Evolutionary conservation across 2,329 filamentous ascomycete genomes (phyloP).

Genomic region (Claviceps africana): DNA sequence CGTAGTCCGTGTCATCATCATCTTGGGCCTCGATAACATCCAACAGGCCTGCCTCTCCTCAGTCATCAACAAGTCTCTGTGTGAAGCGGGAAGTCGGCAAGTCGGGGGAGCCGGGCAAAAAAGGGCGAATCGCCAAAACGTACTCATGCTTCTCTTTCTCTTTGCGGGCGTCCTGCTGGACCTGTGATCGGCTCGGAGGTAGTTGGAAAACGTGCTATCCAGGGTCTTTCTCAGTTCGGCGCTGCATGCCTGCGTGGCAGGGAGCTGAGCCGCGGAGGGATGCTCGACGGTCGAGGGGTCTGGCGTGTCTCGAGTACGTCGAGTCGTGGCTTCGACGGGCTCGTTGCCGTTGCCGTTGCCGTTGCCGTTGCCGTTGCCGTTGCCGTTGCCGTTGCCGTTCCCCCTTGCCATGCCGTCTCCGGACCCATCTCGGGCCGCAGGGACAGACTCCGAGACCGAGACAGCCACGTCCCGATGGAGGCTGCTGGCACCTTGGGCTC

Average conservation of each 20-base stretch:
- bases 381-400: neutral
- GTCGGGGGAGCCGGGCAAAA: neutral
- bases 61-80: neutral
- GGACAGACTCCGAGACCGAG: neutral
- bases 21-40: neutral
- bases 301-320: neutral
- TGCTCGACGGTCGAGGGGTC: neutral
- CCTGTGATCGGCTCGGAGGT: neutral
- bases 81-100: neutral
- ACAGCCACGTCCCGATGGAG: neutral
- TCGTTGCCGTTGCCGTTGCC: neutral
- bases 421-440: neutral
- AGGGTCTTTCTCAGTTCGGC: neutral
- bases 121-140: neutral
- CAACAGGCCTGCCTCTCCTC: neutral
- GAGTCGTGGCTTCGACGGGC: no score
- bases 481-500: no score
- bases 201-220: neutral
- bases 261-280: no score
- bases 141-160: neutral
- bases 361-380: neutral
- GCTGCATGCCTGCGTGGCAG: neutral
- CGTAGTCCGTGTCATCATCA: slow-evolving; percentile 3
- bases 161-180: neutral
- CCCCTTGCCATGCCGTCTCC: no score